These are phyloP conservation scores for Podospora pseudopauciseta DNA, from an alignment of 495 filamentous ascomycete genomes.

Conservation along the genomic window DNA sequence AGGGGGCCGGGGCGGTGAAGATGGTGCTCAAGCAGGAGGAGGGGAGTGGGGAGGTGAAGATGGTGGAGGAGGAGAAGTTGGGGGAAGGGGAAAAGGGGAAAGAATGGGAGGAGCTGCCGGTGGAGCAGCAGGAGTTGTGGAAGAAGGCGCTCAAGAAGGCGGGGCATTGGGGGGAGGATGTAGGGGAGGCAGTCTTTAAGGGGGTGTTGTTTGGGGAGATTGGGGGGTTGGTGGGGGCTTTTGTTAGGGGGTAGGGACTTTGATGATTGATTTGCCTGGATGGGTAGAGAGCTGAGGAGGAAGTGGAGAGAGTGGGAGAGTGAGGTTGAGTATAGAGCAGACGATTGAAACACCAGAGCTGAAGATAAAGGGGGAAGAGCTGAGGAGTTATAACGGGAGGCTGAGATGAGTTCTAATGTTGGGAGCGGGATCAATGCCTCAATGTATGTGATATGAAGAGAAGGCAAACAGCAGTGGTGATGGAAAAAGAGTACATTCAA, in stretches of 20 bases:
- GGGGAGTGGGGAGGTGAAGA: conserved; percentile 31
- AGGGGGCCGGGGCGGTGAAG: neutral
- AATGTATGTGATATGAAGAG: too few relatives aligned
- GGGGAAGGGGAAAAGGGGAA: conserved; percentile 46
- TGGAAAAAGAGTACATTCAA: too few relatives aligned
- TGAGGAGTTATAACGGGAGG: too few relatives aligned
- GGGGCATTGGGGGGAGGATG: conserved; percentile 67
- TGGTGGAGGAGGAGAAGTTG: conserved; percentile 45
- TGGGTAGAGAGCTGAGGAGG: too few relatives aligned
- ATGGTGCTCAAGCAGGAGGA: conserved; percentile 23
- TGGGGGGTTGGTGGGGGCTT: conserved; percentile 53
- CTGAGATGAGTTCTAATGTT: too few relatives aligned
- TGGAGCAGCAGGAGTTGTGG: conserved; percentile 60
- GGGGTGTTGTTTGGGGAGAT: conserved; percentile 72
- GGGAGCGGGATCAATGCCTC: too few relatives aligned
- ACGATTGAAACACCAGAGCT: too few relatives aligned
- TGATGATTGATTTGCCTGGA: too few relatives aligned
- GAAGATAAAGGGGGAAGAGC: too few relatives aligned
- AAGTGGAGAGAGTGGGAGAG: too few relatives aligned
- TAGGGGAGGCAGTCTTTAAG: conserved; percentile 69
- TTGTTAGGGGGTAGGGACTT: conserved; percentile 30
- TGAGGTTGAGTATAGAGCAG: too few relatives aligned
- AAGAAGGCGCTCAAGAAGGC: conserved; percentile 62
- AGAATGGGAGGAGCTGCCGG: conserved; percentile 63
- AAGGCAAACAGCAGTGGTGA: too few relatives aligned